Evolutionary conservation across 345 rosid genomes (phyloP).

Genomic region (Laguncularia racemosa): DNA sequence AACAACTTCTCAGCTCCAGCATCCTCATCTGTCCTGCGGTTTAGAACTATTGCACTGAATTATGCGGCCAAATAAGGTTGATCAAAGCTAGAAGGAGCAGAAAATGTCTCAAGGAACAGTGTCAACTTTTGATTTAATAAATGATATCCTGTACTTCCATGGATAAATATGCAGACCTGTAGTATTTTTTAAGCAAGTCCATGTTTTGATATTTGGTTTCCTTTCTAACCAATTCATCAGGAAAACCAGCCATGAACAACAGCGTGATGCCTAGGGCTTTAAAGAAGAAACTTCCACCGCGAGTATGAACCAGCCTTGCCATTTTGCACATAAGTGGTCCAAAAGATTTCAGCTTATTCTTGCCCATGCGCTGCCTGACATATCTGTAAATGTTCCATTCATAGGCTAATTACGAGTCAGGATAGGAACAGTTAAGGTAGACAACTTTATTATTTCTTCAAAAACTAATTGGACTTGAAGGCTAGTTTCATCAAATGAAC

Average conservation of each 20-base stretch:
- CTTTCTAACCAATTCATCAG: slow-evolving; percentile 36
- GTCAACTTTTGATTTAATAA: neutral
- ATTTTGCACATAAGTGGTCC: slow-evolving; percentile 44
- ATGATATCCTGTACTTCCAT: neutral
- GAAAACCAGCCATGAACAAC: slow-evolving; percentile 55
- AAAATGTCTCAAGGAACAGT: neutral
- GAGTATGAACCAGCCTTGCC: slow-evolving; percentile 40
- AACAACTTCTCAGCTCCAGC: slow-evolving; percentile 42
- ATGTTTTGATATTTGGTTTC: slow-evolving; percentile 46
- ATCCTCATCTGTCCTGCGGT: slow-evolving; percentile 42
- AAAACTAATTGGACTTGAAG: no score
- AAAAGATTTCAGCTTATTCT: slow-evolving; percentile 54
- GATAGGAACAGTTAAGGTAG: no score
- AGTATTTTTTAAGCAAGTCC: slow-evolving; percentile 48
- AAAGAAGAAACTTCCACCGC: slow-evolving; percentile 59
- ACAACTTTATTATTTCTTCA: no score
- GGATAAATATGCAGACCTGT: slow-evolving; percentile 24
- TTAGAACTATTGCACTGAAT: slow-evolving; percentile 5
- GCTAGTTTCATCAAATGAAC: no score
- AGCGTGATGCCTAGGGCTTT: slow-evolving; percentile 56
- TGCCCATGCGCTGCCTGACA: slow-evolving; percentile 62
- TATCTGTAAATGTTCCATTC: slow-evolving; percentile 25
- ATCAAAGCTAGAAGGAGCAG: neutral
- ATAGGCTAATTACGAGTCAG: neutral
- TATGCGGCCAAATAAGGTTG: neutral